Conservation (phyloP, 257 asterid genomes). For the Catharanthus roseus region DNA sequence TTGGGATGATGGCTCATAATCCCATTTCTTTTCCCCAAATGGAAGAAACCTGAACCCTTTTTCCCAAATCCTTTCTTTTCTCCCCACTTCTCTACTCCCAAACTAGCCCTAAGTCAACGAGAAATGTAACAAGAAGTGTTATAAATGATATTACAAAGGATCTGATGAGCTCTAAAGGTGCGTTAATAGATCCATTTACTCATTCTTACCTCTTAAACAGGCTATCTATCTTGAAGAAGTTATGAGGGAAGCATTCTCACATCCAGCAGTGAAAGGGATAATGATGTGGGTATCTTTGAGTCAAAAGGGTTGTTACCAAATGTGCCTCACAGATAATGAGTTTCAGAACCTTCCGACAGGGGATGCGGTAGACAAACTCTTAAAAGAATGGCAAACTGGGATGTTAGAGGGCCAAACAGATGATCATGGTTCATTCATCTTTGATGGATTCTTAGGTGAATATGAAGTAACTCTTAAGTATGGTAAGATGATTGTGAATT, state of each 20-base stretch:
- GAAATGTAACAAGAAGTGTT: too few relatives aligned
- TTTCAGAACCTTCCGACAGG: slow-evolving; percentile 51
- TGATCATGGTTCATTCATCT: slow-evolving; percentile 42
- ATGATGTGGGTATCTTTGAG: slow-evolving; percentile 48
- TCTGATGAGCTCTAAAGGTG: too few relatives aligned
- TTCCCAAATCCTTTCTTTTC: too few relatives aligned
- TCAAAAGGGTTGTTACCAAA: slow-evolving; percentile 43
- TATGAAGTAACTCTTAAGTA: slow-evolving; percentile 28
- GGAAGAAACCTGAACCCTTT: too few relatives aligned
- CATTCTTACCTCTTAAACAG: slow-evolving; percentile 22
- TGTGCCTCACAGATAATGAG: slow-evolving; percentile 49
- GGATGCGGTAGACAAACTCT: slow-evolving; percentile 44
- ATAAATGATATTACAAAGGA: too few relatives aligned
- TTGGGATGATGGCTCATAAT: too few relatives aligned
- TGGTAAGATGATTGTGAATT: slow-evolving; percentile 15
- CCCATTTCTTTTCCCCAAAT: too few relatives aligned
- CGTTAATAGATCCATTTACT: too few relatives aligned
- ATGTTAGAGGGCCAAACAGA: slow-evolving; percentile 31
- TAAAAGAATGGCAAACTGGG: slow-evolving; percentile 47
- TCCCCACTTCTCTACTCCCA: too few relatives aligned
- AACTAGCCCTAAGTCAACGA: too few relatives aligned
- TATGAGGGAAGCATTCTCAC: slow-evolving; percentile 49
- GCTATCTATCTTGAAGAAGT: slow-evolving; percentile 45
- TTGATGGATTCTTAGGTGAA: slow-evolving; percentile 50
- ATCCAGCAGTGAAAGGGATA: slow-evolving; percentile 50